These are phyloP conservation scores for Sporothrix brasiliensis DNA, from an alignment of 2,329 filamentous ascomycete genomes.

Conservation along the genomic window DNA sequence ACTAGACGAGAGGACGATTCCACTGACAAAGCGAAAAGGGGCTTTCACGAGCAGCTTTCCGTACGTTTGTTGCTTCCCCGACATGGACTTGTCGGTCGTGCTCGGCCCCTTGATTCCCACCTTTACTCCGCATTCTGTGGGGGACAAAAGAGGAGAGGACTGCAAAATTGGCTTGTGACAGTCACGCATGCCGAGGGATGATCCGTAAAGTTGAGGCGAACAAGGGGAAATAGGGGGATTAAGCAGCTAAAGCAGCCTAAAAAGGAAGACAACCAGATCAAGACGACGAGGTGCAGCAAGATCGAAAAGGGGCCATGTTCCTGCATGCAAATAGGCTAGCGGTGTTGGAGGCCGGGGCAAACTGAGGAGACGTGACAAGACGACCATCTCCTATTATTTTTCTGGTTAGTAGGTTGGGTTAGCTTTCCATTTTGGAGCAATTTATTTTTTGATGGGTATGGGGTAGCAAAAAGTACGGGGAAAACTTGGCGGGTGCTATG, in stretches of 20 bases:
- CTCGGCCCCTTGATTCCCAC: background rate
- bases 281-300: background rate
- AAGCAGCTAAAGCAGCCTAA: background rate
- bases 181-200: slow-evolving; percentile 19
- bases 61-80: background rate
- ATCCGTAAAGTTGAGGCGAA: background rate
- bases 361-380: background rate
- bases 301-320: background rate
- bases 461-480: background rate
- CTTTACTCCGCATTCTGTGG: slow-evolving; percentile 24
- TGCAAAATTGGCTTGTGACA: slow-evolving; percentile 18
- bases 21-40: background rate
- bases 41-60: background rate
- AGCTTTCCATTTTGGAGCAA: background rate
- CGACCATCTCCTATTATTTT: no score
- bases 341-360: background rate
- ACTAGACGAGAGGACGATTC: background rate
- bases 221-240: background rate
- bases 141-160: background rate
- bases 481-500: background rate
- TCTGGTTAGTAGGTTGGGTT: background rate
- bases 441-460: background rate
- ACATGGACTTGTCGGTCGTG: no score
- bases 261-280: background rate
- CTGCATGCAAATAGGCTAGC: background rate